phyloP scores from a whole-genome alignment of 2,329 filamentous ascomycete species.

The Nemania diffusa region DNA sequence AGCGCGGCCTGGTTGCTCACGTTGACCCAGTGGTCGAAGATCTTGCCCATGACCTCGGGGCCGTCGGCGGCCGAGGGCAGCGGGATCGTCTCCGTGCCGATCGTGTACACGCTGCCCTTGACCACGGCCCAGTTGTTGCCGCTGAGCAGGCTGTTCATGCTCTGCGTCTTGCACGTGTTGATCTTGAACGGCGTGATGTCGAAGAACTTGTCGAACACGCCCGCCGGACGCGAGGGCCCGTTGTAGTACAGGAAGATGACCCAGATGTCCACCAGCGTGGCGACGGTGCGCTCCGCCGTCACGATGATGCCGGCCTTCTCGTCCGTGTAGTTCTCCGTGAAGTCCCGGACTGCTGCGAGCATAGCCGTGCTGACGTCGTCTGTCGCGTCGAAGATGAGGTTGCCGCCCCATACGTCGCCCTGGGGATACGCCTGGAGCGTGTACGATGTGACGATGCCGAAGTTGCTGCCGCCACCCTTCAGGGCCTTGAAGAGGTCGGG shows the following conservation, averaged over 20 bases:
- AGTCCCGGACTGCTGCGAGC: slow-evolving; percentile 62
- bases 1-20: slow-evolving; percentile 42
- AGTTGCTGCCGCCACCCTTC: slow-evolving; percentile 67
- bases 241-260: slow-evolving; percentile 73
- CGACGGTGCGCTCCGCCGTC: slow-evolving; percentile 60
- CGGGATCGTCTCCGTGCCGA: slow-evolving; percentile 53
- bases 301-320: slow-evolving; percentile 69
- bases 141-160: slow-evolving; percentile 58
- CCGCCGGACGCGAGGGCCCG: slow-evolving; percentile 61
- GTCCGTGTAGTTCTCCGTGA: slow-evolving; percentile 67
- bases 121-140: slow-evolving; percentile 56
- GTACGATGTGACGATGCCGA: slow-evolving; percentile 62
- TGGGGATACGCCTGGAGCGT: slow-evolving; percentile 56
- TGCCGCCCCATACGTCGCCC: slow-evolving; percentile 57
- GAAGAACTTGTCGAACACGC: slow-evolving; percentile 67
- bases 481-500: slow-evolving; percentile 63
- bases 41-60: slow-evolving; percentile 46
- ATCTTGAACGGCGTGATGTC: slow-evolving; percentile 53
- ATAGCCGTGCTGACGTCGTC: slow-evolving; percentile 50
- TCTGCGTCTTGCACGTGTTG: slow-evolving; percentile 59
- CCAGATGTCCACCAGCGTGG: slow-evolving; percentile 62
- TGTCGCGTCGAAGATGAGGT: slow-evolving; percentile 52
- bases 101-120: slow-evolving; percentile 51
- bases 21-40: slow-evolving; percentile 51
- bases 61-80: slow-evolving; percentile 46